Percentiles rank a stretch among this genome's conserved stretches.
Evolutionary conservation across 768 basidiomycete genomes (phyloP).

Genomic region (Suillus discolor): DNA sequence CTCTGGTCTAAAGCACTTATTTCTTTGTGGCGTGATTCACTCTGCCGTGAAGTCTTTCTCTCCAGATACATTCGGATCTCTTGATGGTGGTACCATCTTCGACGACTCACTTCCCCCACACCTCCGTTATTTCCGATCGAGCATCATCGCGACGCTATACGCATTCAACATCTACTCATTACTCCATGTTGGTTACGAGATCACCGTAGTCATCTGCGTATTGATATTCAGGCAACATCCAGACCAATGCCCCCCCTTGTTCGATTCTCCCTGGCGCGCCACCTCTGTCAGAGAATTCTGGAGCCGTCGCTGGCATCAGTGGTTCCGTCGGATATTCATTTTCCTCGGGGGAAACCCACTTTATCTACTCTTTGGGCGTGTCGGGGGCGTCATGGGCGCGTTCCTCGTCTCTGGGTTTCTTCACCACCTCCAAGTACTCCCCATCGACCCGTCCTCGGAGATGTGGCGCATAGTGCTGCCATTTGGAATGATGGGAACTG

Average conservation of each 20-base stretch:
- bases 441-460: conserved; percentile 49
- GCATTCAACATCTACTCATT: conserved; percentile 48
- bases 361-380: conserved; percentile 45
- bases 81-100: conserved; percentile 33
- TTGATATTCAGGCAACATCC: conserved; percentile 32
- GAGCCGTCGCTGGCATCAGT: conserved; percentile 42
- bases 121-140: conserved; percentile 38
- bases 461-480: conserved; percentile 44
- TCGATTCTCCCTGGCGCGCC: conserved; percentile 36
- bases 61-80: conserved; percentile 35
- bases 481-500: conserved; percentile 58
- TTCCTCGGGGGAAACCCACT: conserved; percentile 32
- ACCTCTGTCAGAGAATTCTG: conserved; percentile 41
- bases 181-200: conserved; percentile 39
- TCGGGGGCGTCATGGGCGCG: conserved; percentile 52
- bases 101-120: conserved; percentile 31
- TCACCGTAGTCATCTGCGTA: conserved; percentile 26
- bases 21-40: conserved; percentile 49
- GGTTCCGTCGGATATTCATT: conserved; percentile 34
- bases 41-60: conserved; percentile 47
- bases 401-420: conserved; percentile 60
- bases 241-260: conserved; percentile 35
- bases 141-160: conserved; percentile 41
- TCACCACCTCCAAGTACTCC: conserved; percentile 55
- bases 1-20: conserved; percentile 36